Percentiles rank a stretch among this genome's conserved stretches.
These are phyloP conservation scores for Gastrodia elata DNA, from an alignment of 106 monocot genomes.

Conservation along the genomic window DNA sequence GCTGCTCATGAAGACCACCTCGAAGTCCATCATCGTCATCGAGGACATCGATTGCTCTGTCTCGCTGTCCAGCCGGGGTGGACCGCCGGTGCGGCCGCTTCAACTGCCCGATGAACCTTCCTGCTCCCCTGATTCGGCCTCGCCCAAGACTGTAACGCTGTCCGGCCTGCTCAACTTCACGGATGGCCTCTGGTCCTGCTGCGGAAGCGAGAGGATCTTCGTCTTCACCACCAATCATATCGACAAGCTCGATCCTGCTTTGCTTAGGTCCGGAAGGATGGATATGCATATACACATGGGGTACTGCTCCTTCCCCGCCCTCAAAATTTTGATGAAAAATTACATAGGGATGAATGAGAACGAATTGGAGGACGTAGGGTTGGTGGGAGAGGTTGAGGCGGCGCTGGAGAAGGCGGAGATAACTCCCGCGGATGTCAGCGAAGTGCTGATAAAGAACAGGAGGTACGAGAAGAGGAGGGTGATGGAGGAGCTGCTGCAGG, in stretches of 20 bases:
- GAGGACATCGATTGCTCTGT: constrained; percentile 92
- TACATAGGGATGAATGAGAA: constrained; percentile 41
- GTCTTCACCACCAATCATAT: constrained; percentile 80
- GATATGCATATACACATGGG: constrained; percentile 83
- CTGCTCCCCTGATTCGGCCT: not conserved
- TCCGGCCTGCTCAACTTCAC: constrained; percentile 78
- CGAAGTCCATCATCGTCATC: constrained; percentile 83
- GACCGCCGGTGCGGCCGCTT: not conserved
- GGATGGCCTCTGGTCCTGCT: constrained; percentile 83
- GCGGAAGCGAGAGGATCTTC: constrained; percentile 74
- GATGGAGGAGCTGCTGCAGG: constrained; percentile 29
- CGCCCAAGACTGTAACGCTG: constrained; percentile 37
- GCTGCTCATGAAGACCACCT: constrained; percentile 76
- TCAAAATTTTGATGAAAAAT: constrained; percentile 61
- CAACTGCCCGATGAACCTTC: not conserved
- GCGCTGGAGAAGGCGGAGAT: constrained; percentile 42
- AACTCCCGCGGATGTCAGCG: constrained; percentile 82
- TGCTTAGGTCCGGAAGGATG: constrained; percentile 76
- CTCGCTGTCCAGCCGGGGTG: constrained; percentile 24
- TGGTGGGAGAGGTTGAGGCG: constrained; percentile 39
- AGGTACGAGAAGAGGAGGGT: constrained; percentile 31
- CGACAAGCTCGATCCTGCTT: constrained; percentile 60
- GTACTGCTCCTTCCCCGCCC: constrained; percentile 56
- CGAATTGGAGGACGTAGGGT: not conserved
- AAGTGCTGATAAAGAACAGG: constrained; percentile 69